These are phyloP conservation scores for Mallotus japonicus DNA, from an alignment of 441 rosid species.

Conservation along the genomic window DNA sequence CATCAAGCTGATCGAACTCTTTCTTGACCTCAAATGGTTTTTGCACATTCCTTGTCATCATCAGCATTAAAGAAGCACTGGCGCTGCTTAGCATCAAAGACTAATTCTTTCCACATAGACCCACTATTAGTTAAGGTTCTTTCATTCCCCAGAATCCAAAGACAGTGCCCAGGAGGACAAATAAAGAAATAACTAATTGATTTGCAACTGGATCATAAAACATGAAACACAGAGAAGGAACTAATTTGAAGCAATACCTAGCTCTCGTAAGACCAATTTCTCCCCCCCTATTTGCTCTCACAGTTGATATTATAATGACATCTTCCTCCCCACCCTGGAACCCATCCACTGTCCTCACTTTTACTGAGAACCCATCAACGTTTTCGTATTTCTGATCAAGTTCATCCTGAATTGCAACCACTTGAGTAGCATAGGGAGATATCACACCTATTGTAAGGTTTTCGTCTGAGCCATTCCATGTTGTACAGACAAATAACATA, in stretches of 20 bases:
- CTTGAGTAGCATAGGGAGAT: constrained; percentile 51
- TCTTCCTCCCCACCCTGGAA: constrained; percentile 62
- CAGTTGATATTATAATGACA: constrained; percentile 46
- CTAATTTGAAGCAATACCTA: constrained; percentile 17
- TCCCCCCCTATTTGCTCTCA: constrained; percentile 35
- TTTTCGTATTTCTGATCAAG: constrained; percentile 27
- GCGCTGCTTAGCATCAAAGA: constrained; percentile 41
- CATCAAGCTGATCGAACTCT: too few species aligned
- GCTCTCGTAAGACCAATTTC: constrained; percentile 38
- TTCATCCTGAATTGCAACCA: too few species aligned
- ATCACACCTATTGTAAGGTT: constrained; percentile 37
- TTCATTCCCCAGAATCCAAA: too few species aligned
- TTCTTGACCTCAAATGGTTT: too few species aligned
- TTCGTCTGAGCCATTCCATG: background rate
- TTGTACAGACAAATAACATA: too few species aligned
- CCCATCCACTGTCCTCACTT: constrained; percentile 38
- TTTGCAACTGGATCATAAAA: too few species aligned
- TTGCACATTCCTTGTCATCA: too few species aligned
- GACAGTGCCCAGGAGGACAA: too few species aligned
- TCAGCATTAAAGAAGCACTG: constrained; percentile 40
- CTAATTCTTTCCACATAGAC: constrained; percentile 39
- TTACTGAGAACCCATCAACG: constrained; percentile 8
- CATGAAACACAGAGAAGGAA: background rate
- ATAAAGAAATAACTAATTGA: too few species aligned
- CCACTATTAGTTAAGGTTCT: constrained; percentile 27